Conservation (phyloP, 2,329 filamentous ascomycete genomes). For the Trichoderma guizhouense region DNA sequence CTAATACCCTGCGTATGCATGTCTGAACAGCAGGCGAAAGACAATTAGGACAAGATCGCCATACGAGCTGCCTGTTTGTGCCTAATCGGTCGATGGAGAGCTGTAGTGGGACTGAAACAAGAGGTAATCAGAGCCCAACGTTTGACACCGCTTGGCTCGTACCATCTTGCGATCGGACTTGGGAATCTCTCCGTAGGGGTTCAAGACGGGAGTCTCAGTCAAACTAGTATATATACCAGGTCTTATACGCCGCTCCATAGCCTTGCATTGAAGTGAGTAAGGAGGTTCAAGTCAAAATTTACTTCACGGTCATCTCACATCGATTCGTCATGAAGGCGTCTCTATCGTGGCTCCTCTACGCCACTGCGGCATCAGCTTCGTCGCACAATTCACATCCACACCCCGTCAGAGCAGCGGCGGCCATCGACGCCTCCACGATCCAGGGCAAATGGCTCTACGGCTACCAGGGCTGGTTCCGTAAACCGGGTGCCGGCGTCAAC, state of each 20-base stretch:
- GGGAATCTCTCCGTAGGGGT: background rate
- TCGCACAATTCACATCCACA: background rate
- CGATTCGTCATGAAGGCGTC: conserved; percentile 3
- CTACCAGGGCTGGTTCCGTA: conserved; percentile 17
- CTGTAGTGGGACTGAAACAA: background rate
- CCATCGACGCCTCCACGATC: conserved; percentile 6
- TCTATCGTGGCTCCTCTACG: conserved; percentile 2
- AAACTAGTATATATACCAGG: background rate
- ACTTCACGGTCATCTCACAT: background rate
- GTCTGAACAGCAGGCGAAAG: background rate
- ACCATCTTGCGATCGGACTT: background rate
- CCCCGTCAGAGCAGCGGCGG: background rate
- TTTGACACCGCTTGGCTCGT: background rate
- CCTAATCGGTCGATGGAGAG: background rate
- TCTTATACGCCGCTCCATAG: background rate
- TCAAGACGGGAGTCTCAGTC: background rate
- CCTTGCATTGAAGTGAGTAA: background rate
- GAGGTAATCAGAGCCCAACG: background rate
- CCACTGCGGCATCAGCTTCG: background rate
- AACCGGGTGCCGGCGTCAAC: conserved; percentile 12
- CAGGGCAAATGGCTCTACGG: conserved; percentile 16
- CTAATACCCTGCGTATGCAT: background rate
- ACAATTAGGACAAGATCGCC: background rate
- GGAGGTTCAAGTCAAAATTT: background rate
- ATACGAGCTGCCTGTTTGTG: conserved; percentile 5